These are phyloP conservation scores for Orobanche coerulescens DNA, from an alignment of 257 asterid species.

Conservation along the genomic window DNA sequence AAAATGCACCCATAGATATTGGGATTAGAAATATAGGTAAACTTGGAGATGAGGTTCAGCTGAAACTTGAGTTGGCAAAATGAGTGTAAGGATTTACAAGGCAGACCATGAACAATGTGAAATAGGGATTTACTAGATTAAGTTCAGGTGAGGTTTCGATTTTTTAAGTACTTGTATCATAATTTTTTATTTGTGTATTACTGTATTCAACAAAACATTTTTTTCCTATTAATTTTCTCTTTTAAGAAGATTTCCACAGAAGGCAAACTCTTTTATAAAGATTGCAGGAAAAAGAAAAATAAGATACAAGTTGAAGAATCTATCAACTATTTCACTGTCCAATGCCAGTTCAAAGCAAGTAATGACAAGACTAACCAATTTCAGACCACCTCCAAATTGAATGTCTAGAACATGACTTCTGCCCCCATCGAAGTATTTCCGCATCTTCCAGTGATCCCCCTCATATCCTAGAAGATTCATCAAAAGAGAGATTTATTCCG, in stretches of 20 bases:
- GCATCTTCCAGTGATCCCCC: slow-evolving; percentile 52
- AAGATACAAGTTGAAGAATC: background rate
- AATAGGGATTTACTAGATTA: no score
- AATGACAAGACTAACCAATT: slow-evolving; percentile 55
- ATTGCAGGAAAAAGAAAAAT: background rate
- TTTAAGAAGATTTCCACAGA: background rate
- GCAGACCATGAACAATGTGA: no score
- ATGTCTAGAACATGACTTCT: slow-evolving; percentile 54
- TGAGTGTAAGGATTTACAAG: background rate
- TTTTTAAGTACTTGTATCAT: no score
- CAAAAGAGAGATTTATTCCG: slow-evolving; percentile 14
- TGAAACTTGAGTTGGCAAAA: background rate
- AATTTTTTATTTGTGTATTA: no score
- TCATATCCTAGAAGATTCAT: slow-evolving; percentile 45
- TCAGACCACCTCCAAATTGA: slow-evolving; percentile 75
- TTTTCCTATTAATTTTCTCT: background rate
- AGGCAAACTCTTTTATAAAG: background rate
- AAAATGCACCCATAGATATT: background rate
- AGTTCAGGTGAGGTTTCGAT: no score
- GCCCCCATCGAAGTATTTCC: slow-evolving; percentile 54
- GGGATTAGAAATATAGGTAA: background rate
- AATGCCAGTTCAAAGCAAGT: slow-evolving; percentile 13
- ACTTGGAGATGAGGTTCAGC: background rate
- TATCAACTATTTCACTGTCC: slow-evolving; percentile 14
- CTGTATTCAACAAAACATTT: background rate